phyloP scores from a whole-genome alignment of 306 rosid genomes.

The Oemleria cerasiformis region DNA sequence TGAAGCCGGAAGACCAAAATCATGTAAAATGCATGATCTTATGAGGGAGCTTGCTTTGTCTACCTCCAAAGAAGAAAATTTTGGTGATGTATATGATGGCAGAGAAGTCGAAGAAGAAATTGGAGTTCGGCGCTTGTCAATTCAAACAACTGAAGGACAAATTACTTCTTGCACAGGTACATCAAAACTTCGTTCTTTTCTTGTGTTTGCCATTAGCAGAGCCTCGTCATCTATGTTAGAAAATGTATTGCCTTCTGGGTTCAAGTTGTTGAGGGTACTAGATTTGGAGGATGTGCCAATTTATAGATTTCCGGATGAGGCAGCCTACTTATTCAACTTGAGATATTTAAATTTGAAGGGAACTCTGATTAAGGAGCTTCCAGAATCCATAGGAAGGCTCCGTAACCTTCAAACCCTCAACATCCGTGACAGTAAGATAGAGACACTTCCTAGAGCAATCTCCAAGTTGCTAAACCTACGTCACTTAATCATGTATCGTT shows the following conservation, averaged over 20 bases:
- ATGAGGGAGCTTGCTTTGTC: constrained; percentile 22
- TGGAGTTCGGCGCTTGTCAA: constrained; percentile 1
- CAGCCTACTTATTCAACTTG: constrained; percentile 16
- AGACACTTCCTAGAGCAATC: constrained; percentile 9
- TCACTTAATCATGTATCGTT: not conserved
- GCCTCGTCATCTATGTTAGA: not conserved
- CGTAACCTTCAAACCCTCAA: constrained; percentile 23
- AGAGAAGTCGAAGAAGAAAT: not conserved
- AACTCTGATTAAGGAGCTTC: constrained; percentile 17
- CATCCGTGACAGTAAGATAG: not conserved
- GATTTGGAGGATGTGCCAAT: constrained; percentile 17
- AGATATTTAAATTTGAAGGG: constrained; percentile 15
- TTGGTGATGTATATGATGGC: not conserved
- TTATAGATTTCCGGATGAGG: not conserved
- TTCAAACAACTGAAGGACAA: constrained; percentile 1
- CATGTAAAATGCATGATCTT: constrained; percentile 24
- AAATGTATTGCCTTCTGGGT: not conserved
- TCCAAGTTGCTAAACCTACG: constrained; percentile 2
- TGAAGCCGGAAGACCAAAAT: not conserved
- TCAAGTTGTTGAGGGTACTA: constrained; percentile 14
- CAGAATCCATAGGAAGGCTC: constrained; percentile 26
- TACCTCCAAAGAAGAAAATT: constrained; percentile 7
- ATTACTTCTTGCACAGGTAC: constrained; percentile 5
- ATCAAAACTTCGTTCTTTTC: constrained; percentile 11
- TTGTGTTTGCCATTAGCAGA: not conserved